Percentiles rank a stretch among this genome's conserved stretches.
phyloP scores from a whole-genome alignment of 1,284 basidiomycete genomes.

The Sanghuangporus weigelae region DNA sequence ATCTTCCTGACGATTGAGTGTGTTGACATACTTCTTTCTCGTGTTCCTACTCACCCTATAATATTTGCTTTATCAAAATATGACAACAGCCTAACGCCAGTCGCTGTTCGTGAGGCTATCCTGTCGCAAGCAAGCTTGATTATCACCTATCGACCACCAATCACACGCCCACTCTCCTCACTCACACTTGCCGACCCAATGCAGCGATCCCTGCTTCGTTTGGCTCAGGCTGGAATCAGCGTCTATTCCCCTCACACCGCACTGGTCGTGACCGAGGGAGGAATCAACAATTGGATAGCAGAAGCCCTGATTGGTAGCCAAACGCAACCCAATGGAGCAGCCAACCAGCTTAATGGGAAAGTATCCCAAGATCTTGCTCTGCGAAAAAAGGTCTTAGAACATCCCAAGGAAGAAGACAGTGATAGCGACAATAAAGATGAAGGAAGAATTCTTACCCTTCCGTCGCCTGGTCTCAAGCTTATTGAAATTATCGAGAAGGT shows the following conservation, averaged over 20 bases:
- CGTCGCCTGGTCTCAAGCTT: slow-evolving; percentile 46
- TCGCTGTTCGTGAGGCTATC: slow-evolving; percentile 74
- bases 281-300: slow-evolving; percentile 84
- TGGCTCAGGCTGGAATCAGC: slow-evolving; percentile 77
- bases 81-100: slow-evolving; percentile 61
- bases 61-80: background rate
- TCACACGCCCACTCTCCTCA: slow-evolving; percentile 78
- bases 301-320: slow-evolving; percentile 25
- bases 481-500: slow-evolving; percentile 57
- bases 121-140: slow-evolving; percentile 58
- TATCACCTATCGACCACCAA: slow-evolving; percentile 86
- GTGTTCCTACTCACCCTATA: background rate
- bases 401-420: slow-evolving; percentile 12
- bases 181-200: slow-evolving; percentile 76
- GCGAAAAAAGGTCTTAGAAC: too few relatives aligned
- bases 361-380: slow-evolving; percentile 11
- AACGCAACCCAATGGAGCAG: slow-evolving; percentile 11
- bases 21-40: slow-evolving; percentile 23
- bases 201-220: slow-evolving; percentile 74
- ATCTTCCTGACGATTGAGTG: slow-evolving; percentile 86
- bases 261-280: slow-evolving; percentile 75
- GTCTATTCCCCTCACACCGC: slow-evolving; percentile 87
- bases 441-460: slow-evolving; percentile 65
- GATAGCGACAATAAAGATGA: slow-evolving; percentile 42
- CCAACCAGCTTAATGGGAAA: background rate